Percentiles rank a stretch among this genome's conserved stretches.
Evolutionary conservation across 2,329 filamentous ascomycete genomes (phyloP).

Genomic region (Mollisiaceae sp.): DNA sequence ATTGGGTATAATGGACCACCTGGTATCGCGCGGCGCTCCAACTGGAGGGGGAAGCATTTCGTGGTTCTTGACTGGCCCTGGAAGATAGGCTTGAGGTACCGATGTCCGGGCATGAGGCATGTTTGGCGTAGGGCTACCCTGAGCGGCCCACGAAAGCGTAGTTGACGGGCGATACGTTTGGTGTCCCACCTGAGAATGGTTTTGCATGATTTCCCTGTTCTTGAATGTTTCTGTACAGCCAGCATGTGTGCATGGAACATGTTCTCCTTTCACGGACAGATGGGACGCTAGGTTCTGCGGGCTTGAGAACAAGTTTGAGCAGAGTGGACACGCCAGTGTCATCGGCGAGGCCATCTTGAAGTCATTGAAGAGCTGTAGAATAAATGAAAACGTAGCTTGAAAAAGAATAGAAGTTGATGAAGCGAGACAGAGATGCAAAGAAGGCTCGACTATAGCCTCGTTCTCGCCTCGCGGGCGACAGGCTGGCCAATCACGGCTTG

Average conservation of each 20-base stretch:
- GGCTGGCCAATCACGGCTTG: background rate
- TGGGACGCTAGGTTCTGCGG: background rate
- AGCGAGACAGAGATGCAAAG: background rate
- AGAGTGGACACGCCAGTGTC: background rate
- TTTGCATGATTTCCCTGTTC: background rate
- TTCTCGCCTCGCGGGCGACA: background rate
- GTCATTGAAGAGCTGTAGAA: background rate
- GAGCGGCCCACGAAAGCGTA: background rate
- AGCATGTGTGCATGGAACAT: background rate
- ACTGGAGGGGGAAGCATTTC: background rate
- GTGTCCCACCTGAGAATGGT: background rate
- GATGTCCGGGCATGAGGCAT: background rate
- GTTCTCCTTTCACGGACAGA: background rate
- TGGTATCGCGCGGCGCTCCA: background rate
- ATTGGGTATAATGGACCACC: background rate
- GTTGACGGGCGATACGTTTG: background rate
- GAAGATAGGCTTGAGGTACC: background rate
- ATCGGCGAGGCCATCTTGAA: background rate
- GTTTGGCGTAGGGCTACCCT: background rate
- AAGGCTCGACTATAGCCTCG: constrained; percentile 6
- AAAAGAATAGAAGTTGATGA: background rate
- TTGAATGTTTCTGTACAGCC: background rate
- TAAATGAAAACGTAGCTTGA: background rate
- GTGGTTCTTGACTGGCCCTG: background rate
- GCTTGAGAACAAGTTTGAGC: background rate